Conservation (phyloP, 345 rosid species). For the Populus nigra region DNA sequence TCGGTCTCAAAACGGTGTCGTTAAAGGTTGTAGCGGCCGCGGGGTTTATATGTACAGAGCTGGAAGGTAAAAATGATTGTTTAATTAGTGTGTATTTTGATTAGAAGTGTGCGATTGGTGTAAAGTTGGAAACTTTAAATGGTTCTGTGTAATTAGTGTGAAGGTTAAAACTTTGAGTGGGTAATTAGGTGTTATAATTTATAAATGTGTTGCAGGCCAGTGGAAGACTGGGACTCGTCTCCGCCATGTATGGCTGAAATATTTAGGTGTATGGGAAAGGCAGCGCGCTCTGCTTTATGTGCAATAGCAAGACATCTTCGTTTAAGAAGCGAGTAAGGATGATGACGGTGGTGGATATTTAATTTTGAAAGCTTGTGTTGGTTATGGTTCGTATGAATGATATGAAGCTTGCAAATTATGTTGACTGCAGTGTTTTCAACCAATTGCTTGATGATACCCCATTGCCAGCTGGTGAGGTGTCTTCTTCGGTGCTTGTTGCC, state of each 20-base stretch:
- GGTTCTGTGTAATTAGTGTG: not conserved
- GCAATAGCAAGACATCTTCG: constrained; percentile 93
- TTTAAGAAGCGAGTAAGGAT: constrained; percentile 89
- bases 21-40: constrained; percentile 46
- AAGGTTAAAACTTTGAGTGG: not conserved
- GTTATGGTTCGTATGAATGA: constrained; percentile 8
- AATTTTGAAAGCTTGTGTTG: constrained; percentile 9
- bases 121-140: not conserved
- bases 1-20: constrained; percentile 31
- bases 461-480: constrained; percentile 78
- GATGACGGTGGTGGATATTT: constrained; percentile 32
- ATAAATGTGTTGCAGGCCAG: constrained; percentile 48
- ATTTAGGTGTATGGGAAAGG: constrained; percentile 90
- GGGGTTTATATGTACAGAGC: constrained; percentile 80
- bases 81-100: not conserved
- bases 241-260: constrained; percentile 96
- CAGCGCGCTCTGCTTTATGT: constrained; percentile 83
- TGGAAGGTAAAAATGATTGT: constrained; percentile 55
- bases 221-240: constrained; percentile 87
- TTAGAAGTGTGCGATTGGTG: not conserved
- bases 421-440: constrained; percentile 72
- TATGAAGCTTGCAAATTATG: constrained; percentile 15
- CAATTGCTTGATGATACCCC: constrained; percentile 93
- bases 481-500: constrained; percentile 84
- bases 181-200: not conserved